Evolutionary conservation across 305 asterid genomes (phyloP).

Genomic region (Rubia balearica): DNA sequence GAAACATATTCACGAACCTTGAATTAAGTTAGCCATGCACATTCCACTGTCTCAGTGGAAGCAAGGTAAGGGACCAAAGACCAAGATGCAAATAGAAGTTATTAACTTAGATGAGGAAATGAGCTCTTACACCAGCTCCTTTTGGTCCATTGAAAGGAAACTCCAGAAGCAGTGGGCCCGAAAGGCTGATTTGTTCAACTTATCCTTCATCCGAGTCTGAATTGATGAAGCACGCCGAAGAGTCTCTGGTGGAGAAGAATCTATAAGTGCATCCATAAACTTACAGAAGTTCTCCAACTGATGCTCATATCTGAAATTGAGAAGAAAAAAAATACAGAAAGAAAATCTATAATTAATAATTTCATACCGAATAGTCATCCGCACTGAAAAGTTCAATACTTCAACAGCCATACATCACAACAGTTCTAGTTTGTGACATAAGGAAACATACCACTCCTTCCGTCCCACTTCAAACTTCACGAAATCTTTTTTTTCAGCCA

Average conservation of each 20-base stretch:
- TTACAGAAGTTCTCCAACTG: slow-evolving; percentile 68
- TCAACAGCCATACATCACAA: neutral
- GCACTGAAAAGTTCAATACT: neutral
- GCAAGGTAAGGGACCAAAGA: slow-evolving; percentile 17
- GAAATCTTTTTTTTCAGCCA: too few species aligned
- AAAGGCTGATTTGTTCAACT: slow-evolving; percentile 56
- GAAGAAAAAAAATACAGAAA: neutral
- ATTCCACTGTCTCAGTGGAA: neutral
- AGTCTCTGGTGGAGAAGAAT: slow-evolving; percentile 75
- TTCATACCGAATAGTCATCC: neutral
- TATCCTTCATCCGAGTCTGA: slow-evolving; percentile 56
- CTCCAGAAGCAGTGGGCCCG: slow-evolving; percentile 66
- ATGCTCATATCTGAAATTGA: slow-evolving; percentile 51
- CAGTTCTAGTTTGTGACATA: neutral
- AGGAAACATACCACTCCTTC: neutral
- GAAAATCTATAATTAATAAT: neutral
- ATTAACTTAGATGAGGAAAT: slow-evolving; percentile 16
- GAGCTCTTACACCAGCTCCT: slow-evolving; percentile 67
- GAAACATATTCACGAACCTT: slow-evolving; percentile 10
- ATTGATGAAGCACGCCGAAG: slow-evolving; percentile 40
- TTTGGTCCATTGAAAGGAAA: slow-evolving; percentile 70
- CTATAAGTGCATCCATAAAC: slow-evolving; percentile 84
- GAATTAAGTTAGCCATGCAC: slow-evolving; percentile 9
- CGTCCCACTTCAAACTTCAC: too few species aligned
- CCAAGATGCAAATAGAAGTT: neutral